Evolutionary conservation across 768 basidiomycete genomes (phyloP), one percentile per base, ranked within the genome.

Genomic region (Leucocoprinus leucothites): DNA sequence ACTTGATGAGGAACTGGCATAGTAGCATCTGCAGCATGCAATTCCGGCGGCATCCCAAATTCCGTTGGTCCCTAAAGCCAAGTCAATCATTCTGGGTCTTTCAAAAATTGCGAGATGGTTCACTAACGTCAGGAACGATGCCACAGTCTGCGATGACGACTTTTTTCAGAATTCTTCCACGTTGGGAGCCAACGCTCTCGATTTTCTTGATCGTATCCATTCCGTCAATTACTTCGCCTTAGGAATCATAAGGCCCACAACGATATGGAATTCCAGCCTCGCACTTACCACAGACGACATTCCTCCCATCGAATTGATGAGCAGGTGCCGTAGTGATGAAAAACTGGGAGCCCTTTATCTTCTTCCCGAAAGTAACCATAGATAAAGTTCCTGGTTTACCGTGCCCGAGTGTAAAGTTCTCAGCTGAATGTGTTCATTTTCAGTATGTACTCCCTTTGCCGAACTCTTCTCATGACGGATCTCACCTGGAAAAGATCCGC

Each of bases 291-390:
- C 95, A 94, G 47, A 96, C 92, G 71, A 91, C 89, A 71, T 93
- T 86, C 54, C 78, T 80, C 54, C 86, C 87, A 66, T 94, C 89
- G 56, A 94, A 82, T 89, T 89, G 92, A 28, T 75, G 71, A 3
- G 89, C 89, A 26, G 72, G 70, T 51, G 84, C 85, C 31, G 91
- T 94, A 60, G 89, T 92, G 75, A 96, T 85, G 79, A 96, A 94
- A 81, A 95, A 94, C 70, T 81, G 82, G 18, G 83, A 89, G 16
- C 89, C 91, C 65, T 95, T 95, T 60, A 93, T 94, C 74, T 92
- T 84, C 65, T 69, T 72, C 28, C 86, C 87, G 4, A 31, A 11
- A 5, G 31, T 11, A 31, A 31, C 31, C 31, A 31, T 31, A 11
- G 31, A 31, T 11, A 31, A 31, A 31, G 11, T 31, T 31, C 31